Base-by-base conservation (phyloP, 148 eudicot genomes). In the Arbutus unedo region DNA sequence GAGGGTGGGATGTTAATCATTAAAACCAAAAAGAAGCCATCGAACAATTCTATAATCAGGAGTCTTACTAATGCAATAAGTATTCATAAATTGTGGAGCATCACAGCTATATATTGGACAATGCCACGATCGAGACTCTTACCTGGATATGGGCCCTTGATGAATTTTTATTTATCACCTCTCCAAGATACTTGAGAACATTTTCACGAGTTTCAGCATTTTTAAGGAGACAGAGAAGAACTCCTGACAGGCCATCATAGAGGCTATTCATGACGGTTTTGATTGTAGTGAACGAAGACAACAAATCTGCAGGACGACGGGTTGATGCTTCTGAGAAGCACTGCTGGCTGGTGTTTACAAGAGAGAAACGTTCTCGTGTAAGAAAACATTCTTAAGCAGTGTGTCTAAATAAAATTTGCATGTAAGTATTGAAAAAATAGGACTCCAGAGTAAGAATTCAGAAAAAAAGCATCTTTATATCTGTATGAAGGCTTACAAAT, bases 71-170 rank as follows among this genome's bases (percentile, higher is more conserved):
- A 31, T 66, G 43, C 44, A 10, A 66, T 31, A 41, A 66, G 15
- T 11, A 25, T 60, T 8, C 70, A 5, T 38, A 80, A 67, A 31
- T 50, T 67, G n/a, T 15, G 62, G 38, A 19, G 44, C 68, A 5
- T 70, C 50, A 43, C 74, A 41, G 23, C 50, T 59, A 50, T 64
- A 54, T 51, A 62, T 51, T 70, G 15, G 54, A 68, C 16, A 74
- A 59, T 31, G 64, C 51, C 38, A 49, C 16, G 11, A 77, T 60
- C 81, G 53, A 71, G 23, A 50, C 68, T 45, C 41, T 74, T 83
- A 93, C 99, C 98, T 96, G 99, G 66, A 96, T 86, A 83, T 92
- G 97, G 47, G 92, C 89, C 90, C 99, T 90, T 62, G 98, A 90
- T 31, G 97, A 57, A 80, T 96, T 96, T 79, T 83, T 92, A 81